These are phyloP conservation scores for Naegleria gruberi DNA, from an alignment of 208 protist species.

Conservation along the genomic window DNA sequence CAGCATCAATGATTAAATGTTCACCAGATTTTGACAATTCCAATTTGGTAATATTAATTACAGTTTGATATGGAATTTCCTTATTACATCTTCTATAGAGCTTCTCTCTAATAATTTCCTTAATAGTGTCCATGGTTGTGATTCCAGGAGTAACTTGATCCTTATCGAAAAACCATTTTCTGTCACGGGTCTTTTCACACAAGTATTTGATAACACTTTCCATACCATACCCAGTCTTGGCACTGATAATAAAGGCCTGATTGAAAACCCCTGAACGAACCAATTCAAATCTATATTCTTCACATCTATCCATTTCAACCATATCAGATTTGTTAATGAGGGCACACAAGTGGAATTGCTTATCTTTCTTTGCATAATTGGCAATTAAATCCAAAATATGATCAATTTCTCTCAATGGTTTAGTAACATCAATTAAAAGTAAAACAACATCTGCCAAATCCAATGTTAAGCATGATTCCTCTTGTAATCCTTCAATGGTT, in stretches of 20 bases:
- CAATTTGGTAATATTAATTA: not conserved
- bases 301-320: not conserved
- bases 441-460: not conserved
- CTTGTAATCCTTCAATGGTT: not conserved
- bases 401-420: not conserved
- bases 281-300: slow-evolving; percentile 15
- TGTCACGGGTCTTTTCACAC: not conserved
- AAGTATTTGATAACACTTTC: not conserved
- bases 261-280: not conserved
- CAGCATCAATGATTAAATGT: slow-evolving; percentile 8
- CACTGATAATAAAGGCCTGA: not conserved
- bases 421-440: slow-evolving; percentile 19
- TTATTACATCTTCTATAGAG: slow-evolving; percentile 15
- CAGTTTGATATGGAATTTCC: slow-evolving; percentile 15
- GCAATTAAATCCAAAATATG: slow-evolving; percentile 5
- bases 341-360: not conserved
- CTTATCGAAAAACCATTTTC: not conserved
- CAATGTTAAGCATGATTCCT: not conserved
- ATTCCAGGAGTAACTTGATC: not conserved
- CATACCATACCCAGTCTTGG: not conserved
- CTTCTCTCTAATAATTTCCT: slow-evolving; percentile 18
- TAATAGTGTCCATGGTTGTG: not conserved
- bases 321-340: not conserved
- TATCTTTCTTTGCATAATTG: not conserved
- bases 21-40: not conserved